A percentile compares a stretch with the other conserved stretches of the same genome.
phyloP scores from a whole-genome alignment of 768 basidiomycete species.

The Tulasnella sp. region DNA sequence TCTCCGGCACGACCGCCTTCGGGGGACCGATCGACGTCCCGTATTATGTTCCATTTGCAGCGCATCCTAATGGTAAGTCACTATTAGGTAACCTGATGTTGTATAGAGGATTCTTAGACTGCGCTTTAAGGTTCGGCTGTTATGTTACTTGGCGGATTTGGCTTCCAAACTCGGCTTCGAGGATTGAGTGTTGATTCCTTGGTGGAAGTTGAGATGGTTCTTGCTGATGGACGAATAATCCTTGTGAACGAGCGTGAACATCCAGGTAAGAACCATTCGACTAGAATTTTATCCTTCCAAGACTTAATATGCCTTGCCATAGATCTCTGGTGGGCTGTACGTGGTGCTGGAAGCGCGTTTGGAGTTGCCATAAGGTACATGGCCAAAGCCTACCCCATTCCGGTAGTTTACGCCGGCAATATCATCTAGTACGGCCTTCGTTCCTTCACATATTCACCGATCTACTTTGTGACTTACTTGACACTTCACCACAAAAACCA shows the following conservation, averaged over 20 bases:
- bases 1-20: slow-evolving; percentile 60
- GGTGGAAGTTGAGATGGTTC: slow-evolving; percentile 89
- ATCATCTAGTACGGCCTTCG: slow-evolving; percentile 78
- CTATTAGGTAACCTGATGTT: no score
- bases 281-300: neutral
- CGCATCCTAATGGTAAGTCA: slow-evolving; percentile 70
- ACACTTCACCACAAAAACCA: neutral
- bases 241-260: slow-evolving; percentile 72
- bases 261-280: slow-evolving; percentile 54
- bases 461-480: slow-evolving; percentile 16
- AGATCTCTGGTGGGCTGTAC: slow-evolving; percentile 89
- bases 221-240: slow-evolving; percentile 84
- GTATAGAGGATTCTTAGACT: no score
- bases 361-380: slow-evolving; percentile 90
- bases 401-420: slow-evolving; percentile 90
- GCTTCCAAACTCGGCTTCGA: slow-evolving; percentile 78
- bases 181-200: slow-evolving; percentile 89
- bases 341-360: slow-evolving; percentile 80
- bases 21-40: slow-evolving; percentile 63
- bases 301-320: no score
- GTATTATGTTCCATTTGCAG: slow-evolving; percentile 79
- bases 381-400: slow-evolving; percentile 84
- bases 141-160: slow-evolving; percentile 71
- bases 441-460: slow-evolving; percentile 34
- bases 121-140: slow-evolving; percentile 40